Evolutionary conservation across 2,329 filamentous ascomycete genomes (phyloP), one percentile per base, ranked within the genome.

Genomic region (Aspergillus quadricinctus): DNA sequence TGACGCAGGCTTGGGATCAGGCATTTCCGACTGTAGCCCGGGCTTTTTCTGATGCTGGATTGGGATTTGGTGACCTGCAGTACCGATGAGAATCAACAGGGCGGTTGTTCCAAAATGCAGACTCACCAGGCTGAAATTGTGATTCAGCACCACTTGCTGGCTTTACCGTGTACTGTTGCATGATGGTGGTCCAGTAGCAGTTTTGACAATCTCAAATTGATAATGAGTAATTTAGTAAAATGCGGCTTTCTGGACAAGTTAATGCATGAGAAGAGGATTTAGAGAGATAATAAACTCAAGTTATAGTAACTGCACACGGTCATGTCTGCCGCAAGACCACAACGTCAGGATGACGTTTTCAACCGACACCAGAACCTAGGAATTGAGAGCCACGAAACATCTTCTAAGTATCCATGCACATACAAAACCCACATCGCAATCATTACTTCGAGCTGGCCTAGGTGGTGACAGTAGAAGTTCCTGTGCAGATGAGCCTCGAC

Each of bases 1-100:
- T 55, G 82, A 84, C 48, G 82, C 77, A 1, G 88, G 86, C 54
- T 82, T 77, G 1, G 79, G 80, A 21, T 81, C 74, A 48, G 80
- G 70, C 76, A 91, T 78, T 19, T 83, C 72, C 28, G 77, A 71
- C 60, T 87, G 77, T 17, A 78, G 75, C 8, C 83, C 83, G 0
- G 83, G 82, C 25, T 75, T 74, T 43, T 76, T 64, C 63, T 85
- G 79, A 60, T 84, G 74, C 35, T 80, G 77, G 48, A 85, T 75
- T 1, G 79, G 79, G 10, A 80, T 71, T 58, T 78, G 67, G 63
- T 83, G 76, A 41, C 80, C 81, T 80, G 49, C 14, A 53, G n/a
- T 8, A 45, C 21, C 35, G 19, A 11, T 55, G 21, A 48, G 29
- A 27, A 41, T 29, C 9, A 19, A 10, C 17, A 40, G 8, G n/a